Evolutionary conservation across 495 filamentous ascomycete genomes (phyloP).

Genomic region (Hypoxylon trugodes): DNA sequence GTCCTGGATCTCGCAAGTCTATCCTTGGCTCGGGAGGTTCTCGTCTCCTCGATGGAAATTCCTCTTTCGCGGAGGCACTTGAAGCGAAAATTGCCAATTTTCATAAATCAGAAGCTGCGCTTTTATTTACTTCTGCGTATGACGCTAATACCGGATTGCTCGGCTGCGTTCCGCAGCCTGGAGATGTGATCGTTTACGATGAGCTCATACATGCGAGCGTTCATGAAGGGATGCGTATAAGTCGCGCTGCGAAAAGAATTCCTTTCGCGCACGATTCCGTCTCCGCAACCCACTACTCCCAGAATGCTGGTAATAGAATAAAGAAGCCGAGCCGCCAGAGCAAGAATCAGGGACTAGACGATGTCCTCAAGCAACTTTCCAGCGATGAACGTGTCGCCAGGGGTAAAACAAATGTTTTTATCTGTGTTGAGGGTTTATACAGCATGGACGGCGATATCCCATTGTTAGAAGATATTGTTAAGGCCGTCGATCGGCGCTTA

Average conservation of each 20-base stretch:
- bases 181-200: conserved; percentile 77
- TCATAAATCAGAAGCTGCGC: conserved; percentile 67
- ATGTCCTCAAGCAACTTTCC: conserved; percentile 25
- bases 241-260: conserved; percentile 58
- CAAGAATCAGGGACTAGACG: conserved; percentile 36
- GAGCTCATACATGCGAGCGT: conserved; percentile 79
- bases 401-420: conserved; percentile 63
- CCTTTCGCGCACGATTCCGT: conserved; percentile 72
- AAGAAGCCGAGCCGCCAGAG: neutral
- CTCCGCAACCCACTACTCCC: conserved; percentile 40
- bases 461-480: conserved; percentile 67
- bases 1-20: conserved; percentile 14
- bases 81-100: conserved; percentile 72
- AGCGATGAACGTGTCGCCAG: conserved; percentile 29
- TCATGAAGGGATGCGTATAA: conserved; percentile 79
- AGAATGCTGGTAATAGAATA: neutral
- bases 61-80: conserved; percentile 66
- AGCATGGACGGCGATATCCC: conserved; percentile 85
- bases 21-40: conserved; percentile 66
- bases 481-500: conserved; percentile 63
- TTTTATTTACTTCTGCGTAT: conserved; percentile 82
- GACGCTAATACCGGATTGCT: conserved; percentile 80
- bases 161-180: conserved; percentile 69
- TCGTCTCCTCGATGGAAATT: conserved; percentile 76
- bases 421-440: conserved; percentile 80